A percentile compares a stretch with the other conserved stretches of the same genome.
phyloP scores from a whole-genome alignment of 116 monocot species.

The Papilionanthe hybrid region DNA sequence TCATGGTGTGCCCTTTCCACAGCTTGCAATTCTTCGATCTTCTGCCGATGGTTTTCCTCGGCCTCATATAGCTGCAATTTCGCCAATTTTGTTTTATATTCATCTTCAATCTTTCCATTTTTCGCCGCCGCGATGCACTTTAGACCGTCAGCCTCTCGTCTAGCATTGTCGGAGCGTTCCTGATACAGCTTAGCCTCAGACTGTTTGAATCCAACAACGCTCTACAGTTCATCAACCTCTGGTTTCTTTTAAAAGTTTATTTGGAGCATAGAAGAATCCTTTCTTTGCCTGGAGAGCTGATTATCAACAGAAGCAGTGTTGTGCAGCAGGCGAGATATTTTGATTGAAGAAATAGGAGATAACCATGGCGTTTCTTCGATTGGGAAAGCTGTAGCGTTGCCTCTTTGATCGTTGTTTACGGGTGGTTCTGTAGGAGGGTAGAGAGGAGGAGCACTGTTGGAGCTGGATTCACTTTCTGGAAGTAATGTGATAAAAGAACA shows the following conservation, averaged over 20 bases:
- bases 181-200: slow-evolving; percentile 87
- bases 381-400: slow-evolving; percentile 23
- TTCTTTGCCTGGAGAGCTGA: slow-evolving; percentile 14
- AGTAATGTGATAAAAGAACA: slow-evolving; percentile 8
- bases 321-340: slow-evolving; percentile 11
- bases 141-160: slow-evolving; percentile 62
- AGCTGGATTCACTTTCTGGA: slow-evolving; percentile 55
- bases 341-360: slow-evolving; percentile 25
- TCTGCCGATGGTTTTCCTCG: slow-evolving; percentile 55
- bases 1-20: slow-evolving; percentile 56
- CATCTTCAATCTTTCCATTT: slow-evolving; percentile 60
- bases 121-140: slow-evolving; percentile 51
- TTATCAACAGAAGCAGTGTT: slow-evolving; percentile 9
- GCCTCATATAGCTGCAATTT: slow-evolving; percentile 45
- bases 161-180: slow-evolving; percentile 72
- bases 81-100: slow-evolving; percentile 37
- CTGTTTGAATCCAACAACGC: slow-evolving; percentile 62
- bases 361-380: slow-evolving; percentile 31
- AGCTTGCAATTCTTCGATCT: slow-evolving; percentile 59
- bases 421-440: slow-evolving; percentile 21
- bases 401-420: slow-evolving; percentile 22
- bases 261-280: slow-evolving; percentile 14
- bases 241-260: slow-evolving; percentile 46
- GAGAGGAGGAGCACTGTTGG: slow-evolving; percentile 25
- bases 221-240: slow-evolving; percentile 61